Evolutionary conservation across 176 grass and related monocot genomes (phyloP).

Genomic region (Areca catechu): DNA sequence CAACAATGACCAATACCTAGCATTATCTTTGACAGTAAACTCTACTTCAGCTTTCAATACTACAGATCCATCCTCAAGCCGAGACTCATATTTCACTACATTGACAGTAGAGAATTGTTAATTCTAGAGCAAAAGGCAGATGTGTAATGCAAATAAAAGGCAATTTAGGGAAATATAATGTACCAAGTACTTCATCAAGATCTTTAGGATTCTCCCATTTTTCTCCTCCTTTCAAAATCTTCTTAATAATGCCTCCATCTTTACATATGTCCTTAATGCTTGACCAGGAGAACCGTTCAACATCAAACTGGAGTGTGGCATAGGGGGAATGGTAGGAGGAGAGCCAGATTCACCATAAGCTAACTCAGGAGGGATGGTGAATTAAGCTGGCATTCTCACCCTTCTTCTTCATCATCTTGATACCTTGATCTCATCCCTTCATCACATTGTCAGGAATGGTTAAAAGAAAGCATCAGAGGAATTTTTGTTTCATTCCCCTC

Average conservation of each 20-base stretch:
- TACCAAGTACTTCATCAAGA: slow-evolving; percentile 92
- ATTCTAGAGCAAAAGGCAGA: not conserved
- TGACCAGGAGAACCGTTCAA: slow-evolving; percentile 87
- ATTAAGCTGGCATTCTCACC: slow-evolving; percentile 87
- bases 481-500: no score
- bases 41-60: slow-evolving; percentile 68
- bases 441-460: slow-evolving; percentile 70
- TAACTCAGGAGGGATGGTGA: slow-evolving; percentile 88
- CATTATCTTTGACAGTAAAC: slow-evolving; percentile 90
- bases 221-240: slow-evolving; percentile 69
- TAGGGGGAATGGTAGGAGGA: slow-evolving; percentile 77
- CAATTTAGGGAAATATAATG: not conserved
- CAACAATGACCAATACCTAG: slow-evolving; percentile 13
- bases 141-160: no score
- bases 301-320: slow-evolving; percentile 90
- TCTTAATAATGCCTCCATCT: slow-evolving; percentile 90
- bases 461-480: slow-evolving; percentile 1
- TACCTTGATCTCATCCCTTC: slow-evolving; percentile 97
- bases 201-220: slow-evolving; percentile 99
- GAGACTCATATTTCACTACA: slow-evolving; percentile 79
- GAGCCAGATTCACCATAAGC: slow-evolving; percentile 91
- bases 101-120: not conserved
- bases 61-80: slow-evolving; percentile 65
- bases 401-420: slow-evolving; percentile 99
- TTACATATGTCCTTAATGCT: slow-evolving; percentile 91